A percentile compares a stretch with the other conserved stretches of the same genome.
Conservation (phyloP, 495 filamentous ascomycete species). For the Immersiella caudata region DNA sequence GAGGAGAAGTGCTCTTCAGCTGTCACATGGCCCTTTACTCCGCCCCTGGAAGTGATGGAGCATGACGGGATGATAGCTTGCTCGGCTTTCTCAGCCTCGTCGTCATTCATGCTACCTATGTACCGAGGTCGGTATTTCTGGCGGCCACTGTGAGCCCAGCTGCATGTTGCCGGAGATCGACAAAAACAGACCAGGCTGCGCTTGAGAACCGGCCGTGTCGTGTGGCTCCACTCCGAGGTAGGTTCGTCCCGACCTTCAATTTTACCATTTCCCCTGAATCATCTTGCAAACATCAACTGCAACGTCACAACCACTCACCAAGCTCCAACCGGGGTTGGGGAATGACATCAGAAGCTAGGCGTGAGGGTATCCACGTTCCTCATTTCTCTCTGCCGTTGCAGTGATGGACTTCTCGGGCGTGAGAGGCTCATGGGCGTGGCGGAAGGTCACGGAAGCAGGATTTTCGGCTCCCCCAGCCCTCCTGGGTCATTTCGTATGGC, state of each 20-base stretch:
- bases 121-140: not conserved
- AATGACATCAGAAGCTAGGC: not conserved
- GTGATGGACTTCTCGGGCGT: not conserved
- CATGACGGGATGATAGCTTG: not conserved
- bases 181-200: not conserved
- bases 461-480: not conserved
- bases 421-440: not conserved
- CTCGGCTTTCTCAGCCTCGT: not conserved
- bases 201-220: not conserved
- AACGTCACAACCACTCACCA: constrained; percentile 4
- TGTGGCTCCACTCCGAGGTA: not conserved
- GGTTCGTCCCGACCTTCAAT: not conserved
- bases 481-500: constrained; percentile 14
- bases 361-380: not conserved
- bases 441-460: constrained; percentile 9
- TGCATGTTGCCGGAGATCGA: not conserved
- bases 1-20: not conserved
- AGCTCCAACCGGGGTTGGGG: not conserved
- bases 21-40: not conserved
- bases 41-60: not conserved
- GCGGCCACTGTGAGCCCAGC: not conserved
- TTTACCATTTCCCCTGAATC: not conserved
- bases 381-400: constrained; percentile 10
- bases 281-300: not conserved
- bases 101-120: not conserved